These are phyloP conservation scores for Colletotrichum spaethianum DNA, from an alignment of 2,329 filamentous ascomycete species.

Conservation along the genomic window DNA sequence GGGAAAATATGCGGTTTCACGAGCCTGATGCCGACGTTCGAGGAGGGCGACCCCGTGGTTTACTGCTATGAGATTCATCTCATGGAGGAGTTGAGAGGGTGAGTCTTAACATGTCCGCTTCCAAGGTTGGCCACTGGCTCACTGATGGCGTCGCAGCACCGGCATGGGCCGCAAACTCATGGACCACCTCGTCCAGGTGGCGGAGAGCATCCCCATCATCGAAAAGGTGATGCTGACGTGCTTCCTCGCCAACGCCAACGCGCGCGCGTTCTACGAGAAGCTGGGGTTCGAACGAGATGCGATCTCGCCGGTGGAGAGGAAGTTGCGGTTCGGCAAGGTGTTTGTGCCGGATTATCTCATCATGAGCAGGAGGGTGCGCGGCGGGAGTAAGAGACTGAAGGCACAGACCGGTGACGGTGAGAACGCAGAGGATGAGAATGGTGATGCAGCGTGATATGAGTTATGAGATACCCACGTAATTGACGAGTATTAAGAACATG, in stretches of 20 bases:
- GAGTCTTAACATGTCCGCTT: constrained; percentile 42
- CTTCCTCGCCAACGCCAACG: constrained; percentile 73
- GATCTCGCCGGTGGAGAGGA: constrained; percentile 67
- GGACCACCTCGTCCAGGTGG: constrained; percentile 66
- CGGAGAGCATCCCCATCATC: constrained; percentile 66
- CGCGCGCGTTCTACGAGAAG: constrained; percentile 72
- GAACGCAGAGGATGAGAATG: background rate
- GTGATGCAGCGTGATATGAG: background rate
- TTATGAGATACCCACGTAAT: background rate
- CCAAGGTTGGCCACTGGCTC: background rate
- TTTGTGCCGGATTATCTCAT: constrained; percentile 73
- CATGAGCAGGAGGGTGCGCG: constrained; percentile 63
- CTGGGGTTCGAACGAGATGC: constrained; percentile 71
- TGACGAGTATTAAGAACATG: background rate
- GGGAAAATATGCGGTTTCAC: constrained; percentile 67
- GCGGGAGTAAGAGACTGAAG: constrained; percentile 2
- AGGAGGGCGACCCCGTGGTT: constrained; percentile 75
- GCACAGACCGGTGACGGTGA: background rate
- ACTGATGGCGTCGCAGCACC: constrained; percentile 56
- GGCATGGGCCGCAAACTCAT: constrained; percentile 76
- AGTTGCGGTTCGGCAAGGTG: constrained; percentile 67
- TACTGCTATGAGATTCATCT: constrained; percentile 89
- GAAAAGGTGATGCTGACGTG: constrained; percentile 82
- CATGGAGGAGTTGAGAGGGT: constrained; percentile 67
- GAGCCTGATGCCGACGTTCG: constrained; percentile 81